phyloP scores from a whole-genome alignment of 2,329 filamentous ascomycete genomes.

The Nemania diffusa region DNA sequence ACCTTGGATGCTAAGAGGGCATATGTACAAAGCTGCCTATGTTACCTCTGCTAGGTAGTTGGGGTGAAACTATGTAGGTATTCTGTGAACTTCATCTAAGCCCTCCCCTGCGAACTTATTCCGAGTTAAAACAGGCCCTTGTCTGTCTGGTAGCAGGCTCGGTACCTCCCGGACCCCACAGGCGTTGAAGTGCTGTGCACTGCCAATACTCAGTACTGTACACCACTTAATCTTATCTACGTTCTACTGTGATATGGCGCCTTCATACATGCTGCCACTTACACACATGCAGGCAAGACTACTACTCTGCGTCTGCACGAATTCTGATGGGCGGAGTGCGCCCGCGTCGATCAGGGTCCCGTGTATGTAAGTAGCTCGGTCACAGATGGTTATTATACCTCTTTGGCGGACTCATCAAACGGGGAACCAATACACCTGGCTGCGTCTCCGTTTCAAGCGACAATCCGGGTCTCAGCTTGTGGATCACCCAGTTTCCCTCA shows the following conservation, averaged over 20 bases:
- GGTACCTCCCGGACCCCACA: slow-evolving; percentile 39
- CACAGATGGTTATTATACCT: background rate
- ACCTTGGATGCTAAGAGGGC: no score
- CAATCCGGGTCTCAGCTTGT: slow-evolving; percentile 55
- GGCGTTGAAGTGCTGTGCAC: background rate
- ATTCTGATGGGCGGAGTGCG: no score
- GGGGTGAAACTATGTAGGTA: no score
- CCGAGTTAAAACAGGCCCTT: background rate
- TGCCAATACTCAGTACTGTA: no score
- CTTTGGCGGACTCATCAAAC: slow-evolving; percentile 33
- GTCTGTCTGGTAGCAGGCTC: slow-evolving; percentile 31
- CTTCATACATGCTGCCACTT: no score
- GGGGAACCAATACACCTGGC: slow-evolving; percentile 24
- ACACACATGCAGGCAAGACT: no score
- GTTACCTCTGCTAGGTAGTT: no score
- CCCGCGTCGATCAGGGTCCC: background rate
- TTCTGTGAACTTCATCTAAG: no score
- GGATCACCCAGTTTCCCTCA: slow-evolving; percentile 49
- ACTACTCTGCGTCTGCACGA: no score
- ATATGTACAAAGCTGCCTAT: no score
- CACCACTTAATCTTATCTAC: background rate
- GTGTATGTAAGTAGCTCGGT: background rate
- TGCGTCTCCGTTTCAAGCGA: slow-evolving; percentile 54
- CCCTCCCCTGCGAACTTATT: no score
- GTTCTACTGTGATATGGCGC: no score